phyloP scores from a whole-genome alignment of 495 filamentous ascomycete genomes.

The Bacidia gigantensis region DNA sequence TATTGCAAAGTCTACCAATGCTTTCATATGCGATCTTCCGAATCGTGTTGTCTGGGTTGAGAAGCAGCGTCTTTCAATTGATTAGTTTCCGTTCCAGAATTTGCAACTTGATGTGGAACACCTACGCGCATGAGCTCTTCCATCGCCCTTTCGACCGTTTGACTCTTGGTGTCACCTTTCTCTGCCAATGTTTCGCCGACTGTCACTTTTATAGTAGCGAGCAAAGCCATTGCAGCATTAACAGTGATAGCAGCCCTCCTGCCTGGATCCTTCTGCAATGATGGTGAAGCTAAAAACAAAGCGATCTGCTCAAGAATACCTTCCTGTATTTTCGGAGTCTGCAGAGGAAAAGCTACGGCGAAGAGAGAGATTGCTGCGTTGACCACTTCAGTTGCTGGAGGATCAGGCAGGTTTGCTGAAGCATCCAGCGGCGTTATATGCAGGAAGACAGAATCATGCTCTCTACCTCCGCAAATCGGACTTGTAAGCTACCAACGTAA shows the following conservation, averaged over 20 bases:
- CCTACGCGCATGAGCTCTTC: constrained; percentile 65
- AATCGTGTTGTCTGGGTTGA: constrained; percentile 72
- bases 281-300: constrained; percentile 65
- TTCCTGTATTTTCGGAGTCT: constrained; percentile 82
- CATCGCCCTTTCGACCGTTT: constrained; percentile 71
- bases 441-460: constrained; percentile 77
- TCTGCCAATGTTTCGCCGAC: constrained; percentile 62
- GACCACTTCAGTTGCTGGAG: constrained; percentile 82
- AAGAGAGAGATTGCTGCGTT: constrained; percentile 89
- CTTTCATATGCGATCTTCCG: constrained; percentile 76
- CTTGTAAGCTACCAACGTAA: constrained; percentile 36
- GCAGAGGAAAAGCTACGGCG: constrained; percentile 75
- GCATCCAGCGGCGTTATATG: constrained; percentile 41
- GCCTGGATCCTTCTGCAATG: constrained; percentile 72
- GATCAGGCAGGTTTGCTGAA: constrained; percentile 46
- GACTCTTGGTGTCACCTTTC: constrained; percentile 56
- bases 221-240: constrained; percentile 72
- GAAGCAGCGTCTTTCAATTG: constrained; percentile 45
- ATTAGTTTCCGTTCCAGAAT: not conserved
- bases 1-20: constrained; percentile 79
- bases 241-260: constrained; percentile 80
- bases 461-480: constrained; percentile 67
- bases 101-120: not conserved
- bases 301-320: constrained; percentile 87
- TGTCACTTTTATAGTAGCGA: constrained; percentile 69